These are phyloP conservation scores for Endoconidiophora polonica DNA, from an alignment of 2,329 filamentous ascomycete genomes.

Conservation along the genomic window DNA sequence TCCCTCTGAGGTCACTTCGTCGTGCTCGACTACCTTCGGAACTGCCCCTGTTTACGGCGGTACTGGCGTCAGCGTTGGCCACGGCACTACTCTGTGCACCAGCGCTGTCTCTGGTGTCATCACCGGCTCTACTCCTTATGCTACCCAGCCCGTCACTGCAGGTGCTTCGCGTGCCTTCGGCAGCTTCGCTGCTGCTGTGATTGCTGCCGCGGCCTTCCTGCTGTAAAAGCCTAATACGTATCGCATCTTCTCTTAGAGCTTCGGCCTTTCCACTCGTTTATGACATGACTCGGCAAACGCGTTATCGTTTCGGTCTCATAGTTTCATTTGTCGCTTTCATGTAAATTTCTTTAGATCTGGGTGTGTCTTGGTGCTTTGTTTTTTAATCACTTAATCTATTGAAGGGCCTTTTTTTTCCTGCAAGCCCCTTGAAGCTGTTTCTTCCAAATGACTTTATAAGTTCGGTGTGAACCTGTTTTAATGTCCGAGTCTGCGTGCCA, in stretches of 20 bases:
- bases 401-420: neutral
- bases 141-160: neutral
- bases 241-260: neutral
- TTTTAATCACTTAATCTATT: neutral
- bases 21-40: neutral
- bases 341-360: neutral
- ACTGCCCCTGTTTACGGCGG: neutral
- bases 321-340: neutral
- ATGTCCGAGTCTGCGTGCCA: neutral
- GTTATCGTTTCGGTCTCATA: neutral
- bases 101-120: neutral
- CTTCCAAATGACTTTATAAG: neutral
- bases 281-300: neutral
- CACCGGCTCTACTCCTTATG: neutral
- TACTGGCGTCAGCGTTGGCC: neutral
- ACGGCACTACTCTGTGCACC: neutral
- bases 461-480: neutral
- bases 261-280: neutral
- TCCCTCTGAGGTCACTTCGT: neutral
- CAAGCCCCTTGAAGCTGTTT: neutral
- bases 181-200: neutral
- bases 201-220: constrained; percentile 1
- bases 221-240: neutral
- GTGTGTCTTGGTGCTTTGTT: neutral
- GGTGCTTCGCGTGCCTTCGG: neutral